phyloP scores from a whole-genome alignment of 495 filamentous ascomycete species.

The Podospora pseudocomata region DNA sequence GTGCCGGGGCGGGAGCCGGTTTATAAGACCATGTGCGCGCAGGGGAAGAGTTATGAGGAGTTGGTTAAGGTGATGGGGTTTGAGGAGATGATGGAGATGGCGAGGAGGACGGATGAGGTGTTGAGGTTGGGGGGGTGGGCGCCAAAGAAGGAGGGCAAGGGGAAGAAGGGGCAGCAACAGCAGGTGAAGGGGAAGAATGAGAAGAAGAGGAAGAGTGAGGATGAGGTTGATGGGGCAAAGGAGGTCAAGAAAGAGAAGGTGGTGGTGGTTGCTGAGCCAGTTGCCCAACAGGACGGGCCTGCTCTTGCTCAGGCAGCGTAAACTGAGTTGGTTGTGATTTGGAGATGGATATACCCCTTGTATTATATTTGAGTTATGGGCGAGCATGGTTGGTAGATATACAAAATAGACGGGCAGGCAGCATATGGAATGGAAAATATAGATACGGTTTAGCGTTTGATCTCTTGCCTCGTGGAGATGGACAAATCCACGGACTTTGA shows the following conservation, averaged over 20 bases:
- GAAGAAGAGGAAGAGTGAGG: conserved; percentile 25
- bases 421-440: background rate
- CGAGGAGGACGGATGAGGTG: conserved; percentile 44
- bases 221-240: background rate
- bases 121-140: conserved; percentile 47
- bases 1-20: conserved; percentile 70
- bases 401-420: background rate
- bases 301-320: background rate
- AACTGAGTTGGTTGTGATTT: conserved; percentile 5
- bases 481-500: background rate
- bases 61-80: conserved; percentile 56
- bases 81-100: conserved; percentile 51
- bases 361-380: conserved; percentile 2
- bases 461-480: background rate
- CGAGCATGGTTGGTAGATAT: background rate
- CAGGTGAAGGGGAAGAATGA: conserved; percentile 10
- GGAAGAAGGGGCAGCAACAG: conserved; percentile 8
- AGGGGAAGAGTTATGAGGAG: conserved; percentile 60
- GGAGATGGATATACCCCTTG: conserved; percentile 1
- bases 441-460: background rate
- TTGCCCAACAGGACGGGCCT: background rate
- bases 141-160: background rate
- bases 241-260: conserved; percentile 5
- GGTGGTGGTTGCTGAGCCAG: background rate
- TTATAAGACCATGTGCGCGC: conserved; percentile 50